A percentile compares a stretch with the other conserved stretches of the same genome.
Evolutionary conservation across 805 yeast species (phyloP).

Genomic region (Kluyveromyces lactis): DNA sequence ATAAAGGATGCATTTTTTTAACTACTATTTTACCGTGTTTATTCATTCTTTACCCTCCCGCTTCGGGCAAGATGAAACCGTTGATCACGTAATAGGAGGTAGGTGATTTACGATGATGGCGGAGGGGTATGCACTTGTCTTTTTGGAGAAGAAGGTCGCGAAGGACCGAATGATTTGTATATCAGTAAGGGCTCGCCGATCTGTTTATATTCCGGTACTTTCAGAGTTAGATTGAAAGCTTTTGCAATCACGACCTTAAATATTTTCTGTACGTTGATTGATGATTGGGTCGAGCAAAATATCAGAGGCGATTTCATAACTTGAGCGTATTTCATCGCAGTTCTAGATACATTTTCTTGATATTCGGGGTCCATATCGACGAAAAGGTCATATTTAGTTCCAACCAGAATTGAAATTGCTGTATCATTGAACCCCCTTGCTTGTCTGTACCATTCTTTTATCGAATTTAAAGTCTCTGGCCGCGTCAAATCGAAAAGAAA

Average conservation of each 20-base stretch:
- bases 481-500: slow-evolving; percentile 88
- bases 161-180: slow-evolving; percentile 36
- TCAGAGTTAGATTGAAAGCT: slow-evolving; percentile 78
- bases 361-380: slow-evolving; percentile 70
- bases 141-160: slow-evolving; percentile 4
- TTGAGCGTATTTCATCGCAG: slow-evolving; percentile 74
- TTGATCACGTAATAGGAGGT: too few relatives aligned
- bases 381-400: slow-evolving; percentile 88
- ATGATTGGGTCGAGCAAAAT: slow-evolving; percentile 85
- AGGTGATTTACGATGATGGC: slow-evolving; percentile 1
- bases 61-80: too few relatives aligned
- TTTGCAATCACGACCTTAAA: slow-evolving; percentile 86
- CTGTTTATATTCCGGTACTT: slow-evolving; percentile 73
- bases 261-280: slow-evolving; percentile 88
- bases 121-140: slow-evolving; percentile 5
- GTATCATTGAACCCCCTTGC: slow-evolving; percentile 83
- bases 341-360: slow-evolving; percentile 75
- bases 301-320: slow-evolving; percentile 83
- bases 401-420: slow-evolving; percentile 85
- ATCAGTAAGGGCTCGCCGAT: slow-evolving; percentile 89
- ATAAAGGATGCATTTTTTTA: too few relatives aligned
- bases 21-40: too few relatives aligned
- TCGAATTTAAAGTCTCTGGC: slow-evolving; percentile 74
- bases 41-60: too few relatives aligned
- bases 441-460: slow-evolving; percentile 92